Base-by-base conservation (phyloP, 2,329 filamentous ascomycete genomes). In the Curvularia verruculosa region DNA sequence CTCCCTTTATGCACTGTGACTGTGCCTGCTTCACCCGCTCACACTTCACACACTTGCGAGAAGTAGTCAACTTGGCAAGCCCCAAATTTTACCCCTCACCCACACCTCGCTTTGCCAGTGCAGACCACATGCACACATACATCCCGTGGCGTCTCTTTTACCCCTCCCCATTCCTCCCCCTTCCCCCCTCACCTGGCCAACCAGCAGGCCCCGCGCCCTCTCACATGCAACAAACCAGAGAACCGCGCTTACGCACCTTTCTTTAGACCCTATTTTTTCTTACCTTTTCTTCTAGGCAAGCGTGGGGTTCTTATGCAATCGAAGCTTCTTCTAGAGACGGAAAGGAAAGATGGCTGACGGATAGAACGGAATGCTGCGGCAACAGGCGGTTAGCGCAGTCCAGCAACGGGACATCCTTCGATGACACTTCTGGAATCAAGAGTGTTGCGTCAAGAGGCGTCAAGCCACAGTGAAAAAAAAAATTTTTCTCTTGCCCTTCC, bases 311-410 rank as follows among this genome's bases (percentile, higher is more conserved):
- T 5, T 8, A 68, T 64, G 59, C 64, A 60, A 60, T 65, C 49
- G 64, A 66, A 68, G 61, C 58, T 65, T 31, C 29, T 15, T n/a
- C 48, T 36, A 40, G 34, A 58, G 55, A n/a, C n/a, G n/a, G n/a
- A n/a, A n/a, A n/a, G n/a, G n/a, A 64, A 65, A 56, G 3, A 45
- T 18, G 24, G 13, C 18, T 24, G 46, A 13, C 24, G 46, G n/a
- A n/a, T n/a, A n/a, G n/a, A n/a, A 57, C 65, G 60, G 67, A 62
- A 64, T 65, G 49, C 47, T 50, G 54, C 66, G 67, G 66, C 51
- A 67, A 64, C 29, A 36, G 9, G 48, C 57, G 57, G 57, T 24
- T 49, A 26, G 29, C 41, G 58, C 58, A 53, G 60, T 50, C 48
- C 43, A 50, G 46, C 21, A 44, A 36, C 52, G 52, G 52, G 15